Evolutionary conservation across 1,284 basidiomycete species (phyloP), one percentile per base, ranked within the genome.

Genomic region (Cutaneotrichosporon cavernicola): DNA sequence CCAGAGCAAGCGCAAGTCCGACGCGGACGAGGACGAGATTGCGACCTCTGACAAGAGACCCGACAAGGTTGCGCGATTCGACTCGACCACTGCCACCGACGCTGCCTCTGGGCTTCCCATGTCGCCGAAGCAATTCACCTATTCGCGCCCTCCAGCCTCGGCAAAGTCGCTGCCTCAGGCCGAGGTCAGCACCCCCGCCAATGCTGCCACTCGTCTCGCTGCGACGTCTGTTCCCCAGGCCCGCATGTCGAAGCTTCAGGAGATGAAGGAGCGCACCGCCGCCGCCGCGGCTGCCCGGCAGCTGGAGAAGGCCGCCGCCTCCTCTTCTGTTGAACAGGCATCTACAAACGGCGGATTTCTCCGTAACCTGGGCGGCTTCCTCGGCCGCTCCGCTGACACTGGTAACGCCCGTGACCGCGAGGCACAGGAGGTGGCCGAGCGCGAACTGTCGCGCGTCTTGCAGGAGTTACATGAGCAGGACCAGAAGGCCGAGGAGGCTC

Each of bases 1-100:
- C 56, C 67, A 66, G 0, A 56, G 73, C 11, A 78, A 78, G 69
- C 69, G 76, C 38, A 77, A 77, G 64, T 76, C 75, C 7, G 72
- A 73, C 5, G 70, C 18, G 13, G 70, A 69, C 13, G 68, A 60
- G 21, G 67, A 66, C 18, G 61, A 63, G n/a, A 18, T n/a, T 30
- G 30, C 30, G 3, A 63, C 69, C 8, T 63, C 65, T 14, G 67
- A 66, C 38, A 63, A 59, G 53, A 63, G 73, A 36, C 70, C 75
- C 4, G 74, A 74, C 51, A 79, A 79, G 65, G 60, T 73, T 8
- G 68, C 68, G 22, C 72, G 71, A 32, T 62, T 73, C 47, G 71
- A 70, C 30, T 14, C 62, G 5, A 26, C 43, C 31, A 53, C 68
- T 11, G 66, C 64, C 8, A 66, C 67, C 2, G 61, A 59, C 8